Base-by-base conservation (phyloP, 768 basidiomycete species). In the Chiua virens region DNA sequence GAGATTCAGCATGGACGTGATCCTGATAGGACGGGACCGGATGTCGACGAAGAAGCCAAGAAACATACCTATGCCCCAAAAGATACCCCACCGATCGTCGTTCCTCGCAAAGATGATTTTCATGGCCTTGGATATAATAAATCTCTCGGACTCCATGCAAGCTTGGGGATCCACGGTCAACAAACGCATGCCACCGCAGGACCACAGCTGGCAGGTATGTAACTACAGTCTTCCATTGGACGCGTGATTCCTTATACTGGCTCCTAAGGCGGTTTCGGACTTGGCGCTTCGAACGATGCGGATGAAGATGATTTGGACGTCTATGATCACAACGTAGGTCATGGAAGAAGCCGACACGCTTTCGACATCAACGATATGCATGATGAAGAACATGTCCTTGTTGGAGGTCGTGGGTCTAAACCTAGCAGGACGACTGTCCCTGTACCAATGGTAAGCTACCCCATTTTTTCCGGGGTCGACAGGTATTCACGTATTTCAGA, bases 261-360 rank as follows among this genome's bases (percentile, higher is more conserved):
- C 39, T 53, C 38, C 13, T 47, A 89, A 65, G 89, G 86, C 63
- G 92, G 92, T 1, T 96, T 94, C 61, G 93, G 92, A 34, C 74
- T 95, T 17, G 92, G 92, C 6, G 91, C 89, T 1, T 69, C 93
- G 17, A 97, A 96, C 62, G 94, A 97, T 48, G 94, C 92, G 3
- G 95, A 98, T 43, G 92, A 95, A 42, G 94, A 98, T 63, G 94
- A 94, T 62, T 46, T 91, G 30, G 92, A 94, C 57, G 75, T 93
- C 5, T 95, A 94, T 58, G 90, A 92, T 58, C 70, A 73, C 35
- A 25, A 63, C 1, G 60, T 57, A 2, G 49, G 66, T 28, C 62
- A 63, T 14, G 69, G 73, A 15, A 72, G 76, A 53, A 78, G 71
- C 51, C 75, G 79, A 35, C 74, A 81, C 39, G 87, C 87, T 8